A percentile compares a stretch with the other conserved stretches of the same genome.
Conservation (phyloP, 2,329 filamentous ascomycete genomes). For the Zasmidium cellare region DNA sequence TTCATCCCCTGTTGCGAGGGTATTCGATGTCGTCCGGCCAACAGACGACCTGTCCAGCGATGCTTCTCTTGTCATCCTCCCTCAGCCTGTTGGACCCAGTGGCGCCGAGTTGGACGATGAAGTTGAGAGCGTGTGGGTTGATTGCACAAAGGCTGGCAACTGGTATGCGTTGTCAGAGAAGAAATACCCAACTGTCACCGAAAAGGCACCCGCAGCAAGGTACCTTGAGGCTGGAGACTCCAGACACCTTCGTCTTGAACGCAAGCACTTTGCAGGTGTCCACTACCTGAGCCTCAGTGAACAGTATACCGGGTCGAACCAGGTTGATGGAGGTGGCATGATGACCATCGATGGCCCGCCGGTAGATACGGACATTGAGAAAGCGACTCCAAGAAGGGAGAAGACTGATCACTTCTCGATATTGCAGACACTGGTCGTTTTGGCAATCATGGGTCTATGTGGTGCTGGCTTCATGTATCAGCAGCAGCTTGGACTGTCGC, state of each 20-base stretch:
- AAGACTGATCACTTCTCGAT: neutral
- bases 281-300: constrained; percentile 26
- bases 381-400: neutral
- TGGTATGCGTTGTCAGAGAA: constrained; percentile 93
- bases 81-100: constrained; percentile 72
- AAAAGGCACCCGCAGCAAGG: constrained; percentile 60
- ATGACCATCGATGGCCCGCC: constrained; percentile 23
- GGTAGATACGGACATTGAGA: neutral
- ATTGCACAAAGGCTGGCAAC: constrained; percentile 79
- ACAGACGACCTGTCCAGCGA: constrained; percentile 64
- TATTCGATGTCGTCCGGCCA: constrained; percentile 47
- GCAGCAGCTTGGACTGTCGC: neutral
- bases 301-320: constrained; percentile 9
- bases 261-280: constrained; percentile 29
- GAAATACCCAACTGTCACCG: constrained; percentile 81
- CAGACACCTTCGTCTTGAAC: constrained; percentile 30
- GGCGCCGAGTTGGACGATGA: constrained; percentile 36
- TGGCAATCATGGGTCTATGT: neutral
- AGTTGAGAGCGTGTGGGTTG: constrained; percentile 67
- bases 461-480: constrained; percentile 8
- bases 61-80: constrained; percentile 77
- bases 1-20: constrained; percentile 32
- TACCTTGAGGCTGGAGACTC: constrained; percentile 55
- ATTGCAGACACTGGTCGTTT: neutral
- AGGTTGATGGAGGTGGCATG: constrained; percentile 13